Evolutionary conservation across 2,329 filamentous ascomycete species (phyloP).

Genomic region (Arachnomyces sp.): DNA sequence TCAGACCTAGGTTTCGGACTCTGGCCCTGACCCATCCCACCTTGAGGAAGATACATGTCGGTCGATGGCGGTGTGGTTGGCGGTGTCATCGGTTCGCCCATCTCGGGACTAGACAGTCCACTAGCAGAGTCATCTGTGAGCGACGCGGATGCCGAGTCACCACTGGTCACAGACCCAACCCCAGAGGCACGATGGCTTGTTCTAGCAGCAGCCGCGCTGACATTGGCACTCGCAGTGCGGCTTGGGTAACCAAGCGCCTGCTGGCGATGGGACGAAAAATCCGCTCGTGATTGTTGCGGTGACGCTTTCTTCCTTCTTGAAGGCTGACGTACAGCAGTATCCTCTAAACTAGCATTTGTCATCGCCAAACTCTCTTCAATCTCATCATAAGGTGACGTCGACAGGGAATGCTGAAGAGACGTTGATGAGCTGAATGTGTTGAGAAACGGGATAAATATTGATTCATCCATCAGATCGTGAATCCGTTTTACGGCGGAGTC

Average conservation of each 20-base stretch:
- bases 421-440: conserved; percentile 54
- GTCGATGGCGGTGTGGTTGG: conserved; percentile 44
- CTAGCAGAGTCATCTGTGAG: conserved; percentile 42
- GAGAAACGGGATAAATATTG: conserved; percentile 83
- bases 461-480: conserved; percentile 96
- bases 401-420: conserved; percentile 35
- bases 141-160: conserved; percentile 29
- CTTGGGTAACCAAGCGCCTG: conserved; percentile 22
- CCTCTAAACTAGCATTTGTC: conserved; percentile 19
- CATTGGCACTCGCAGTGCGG: conserved; percentile 25
- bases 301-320: conserved; percentile 12
- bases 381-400: conserved; percentile 34
- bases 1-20: conserved; percentile 38
- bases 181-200: conserved; percentile 27
- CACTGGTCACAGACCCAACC: conserved; percentile 29
- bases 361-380: conserved; percentile 30
- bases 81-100: conserved; percentile 43
- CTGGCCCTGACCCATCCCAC: conserved; percentile 19
- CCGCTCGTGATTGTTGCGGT: conserved; percentile 11
- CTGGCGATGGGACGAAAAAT: conserved; percentile 15
- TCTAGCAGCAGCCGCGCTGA: conserved; percentile 26
- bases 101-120: conserved; percentile 32
- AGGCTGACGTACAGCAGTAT: conserved; percentile 7
- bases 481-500: conserved; percentile 81
- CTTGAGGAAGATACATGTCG: conserved; percentile 21